Evolutionary conservation across 352 stramenopile genomes (phyloP), one percentile per base, ranked within the genome.

Genomic region (Phytophthora brassicae): DNA sequence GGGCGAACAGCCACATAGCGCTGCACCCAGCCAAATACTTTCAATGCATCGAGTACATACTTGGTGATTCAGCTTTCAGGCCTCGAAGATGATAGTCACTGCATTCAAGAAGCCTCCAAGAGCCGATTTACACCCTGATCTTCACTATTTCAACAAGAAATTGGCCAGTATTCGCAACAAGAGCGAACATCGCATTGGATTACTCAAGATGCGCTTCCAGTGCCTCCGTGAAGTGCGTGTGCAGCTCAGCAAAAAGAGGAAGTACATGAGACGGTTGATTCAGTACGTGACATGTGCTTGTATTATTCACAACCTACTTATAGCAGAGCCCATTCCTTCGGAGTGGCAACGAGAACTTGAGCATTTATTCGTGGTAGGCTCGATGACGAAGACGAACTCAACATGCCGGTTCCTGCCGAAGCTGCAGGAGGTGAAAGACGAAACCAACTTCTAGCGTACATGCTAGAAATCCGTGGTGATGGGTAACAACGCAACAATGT

Each of bases 301-400:
- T 24, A 68, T 68, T 45, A 39, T 72, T 9, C 65, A 74, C 35
- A 70, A 70, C 50, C 13, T 66, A 14, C 28, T 69, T 3, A 57
- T 69, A 8, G 56, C 47, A 4, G 48, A 74, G 9, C 55, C 50
- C 1, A 29, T 70, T 23, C 43, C 62, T n/a, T 0, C 6, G 11
- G 54, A 58, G 17, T 65, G 61, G 61, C 14, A 41, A 19, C 8
- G 2, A 9, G 44, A 64, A n/a, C 36, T 56, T 20, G 29, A 45
- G 0, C 17, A 23, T 0, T 36, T n/a, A n/a, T n/a, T 29, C 2
- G 35, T 55, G 4, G 33, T 14, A 2, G 47, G 44, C 42, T 70
- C 11, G 56, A 62, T 19, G 56, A 61, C 1, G 56, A 70, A 4
- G 49, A 70, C 36, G 62, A 66, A 42, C 35, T 66, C 2, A 70